Evolutionary conservation across 495 filamentous ascomycete genomes (phyloP).

Genomic region (Cercophora samala): DNA sequence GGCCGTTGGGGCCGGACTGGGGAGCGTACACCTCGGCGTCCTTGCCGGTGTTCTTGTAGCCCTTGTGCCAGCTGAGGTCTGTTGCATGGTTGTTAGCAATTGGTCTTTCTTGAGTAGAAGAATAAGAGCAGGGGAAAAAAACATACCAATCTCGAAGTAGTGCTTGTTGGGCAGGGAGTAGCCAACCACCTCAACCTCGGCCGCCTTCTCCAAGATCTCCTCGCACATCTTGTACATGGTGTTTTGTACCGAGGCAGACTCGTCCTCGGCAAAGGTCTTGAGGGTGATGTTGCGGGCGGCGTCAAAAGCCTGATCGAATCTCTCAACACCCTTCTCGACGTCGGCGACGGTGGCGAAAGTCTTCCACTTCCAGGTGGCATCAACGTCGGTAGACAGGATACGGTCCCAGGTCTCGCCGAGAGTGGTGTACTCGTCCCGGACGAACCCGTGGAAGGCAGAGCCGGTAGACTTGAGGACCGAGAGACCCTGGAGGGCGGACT

Average conservation of each 20-base stretch:
- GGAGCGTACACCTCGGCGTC: slow-evolving; percentile 95
- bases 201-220: slow-evolving; percentile 73
- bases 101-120: not conserved
- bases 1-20: slow-evolving; percentile 86
- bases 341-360: slow-evolving; percentile 62
- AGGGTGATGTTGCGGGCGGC: slow-evolving; percentile 76
- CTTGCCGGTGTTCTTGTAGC: slow-evolving; percentile 92
- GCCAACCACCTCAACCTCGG: slow-evolving; percentile 67
- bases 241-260: slow-evolving; percentile 88
- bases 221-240: slow-evolving; percentile 99
- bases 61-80: slow-evolving; percentile 98
- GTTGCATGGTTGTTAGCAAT: slow-evolving; percentile 12
- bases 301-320: slow-evolving; percentile 77
- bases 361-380: slow-evolving; percentile 81
- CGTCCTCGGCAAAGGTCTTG: slow-evolving; percentile 87
- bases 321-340: slow-evolving; percentile 58
- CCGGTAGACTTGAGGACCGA: slow-evolving; percentile 96
- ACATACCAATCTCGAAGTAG: slow-evolving; percentile 94
- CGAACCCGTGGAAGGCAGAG: slow-evolving; percentile 91
- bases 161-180: slow-evolving; percentile 96
- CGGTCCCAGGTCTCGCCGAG: slow-evolving; percentile 89
- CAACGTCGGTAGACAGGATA: slow-evolving; percentile 89
- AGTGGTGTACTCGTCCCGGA: slow-evolving; percentile 89
- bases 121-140: not conserved
- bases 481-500: slow-evolving; percentile 67